Base-by-base conservation (phyloP, 805 yeast genomes). In the Saccharomycopsis lassenensis region DNA sequence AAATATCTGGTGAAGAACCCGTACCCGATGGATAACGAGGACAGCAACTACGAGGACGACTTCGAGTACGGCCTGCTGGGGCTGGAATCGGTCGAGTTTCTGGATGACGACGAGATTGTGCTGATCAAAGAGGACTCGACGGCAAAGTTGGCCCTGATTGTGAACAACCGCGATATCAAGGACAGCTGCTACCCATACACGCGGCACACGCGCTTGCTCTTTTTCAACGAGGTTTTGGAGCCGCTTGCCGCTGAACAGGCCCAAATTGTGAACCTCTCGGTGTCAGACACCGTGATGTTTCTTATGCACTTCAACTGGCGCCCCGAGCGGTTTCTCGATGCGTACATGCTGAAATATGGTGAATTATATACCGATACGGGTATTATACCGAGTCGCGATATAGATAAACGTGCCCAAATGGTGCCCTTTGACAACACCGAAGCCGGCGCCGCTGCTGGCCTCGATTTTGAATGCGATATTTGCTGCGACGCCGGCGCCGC, bases 401-500 rank as follows among this genome's bases (percentile, higher is more conserved):
- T 18, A 19, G n/a, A 7, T 11, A 28, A 7, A 14, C 17, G 7
- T 7, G 25, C 24, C 11, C 7, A 17, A 19, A 7, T 12, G 7
- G 11, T 10, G 7, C n/a, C 32, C 12, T 16, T 29, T 7, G 24
- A 15, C 7, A 7, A 10, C 7, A 8, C 7, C 12, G 7, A 19
- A 11, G 17, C 25, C n/a, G 21, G 10, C 15, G n/a, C 8, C 8
- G 8, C 6, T 14, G 17, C 31, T 17, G 25, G 23, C 21, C 16
- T 36, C 2, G 30, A 37, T 20, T 35, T 26, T 25, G 34, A 37
- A 28, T 44, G 35, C 26, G 39, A 45, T 11, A 75, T 87, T n/a
- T 87, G 95, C 55, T 82, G 84, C 52, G 79, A 77, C 16, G 47
- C 66, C 29, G 82, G 74, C 47, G 19, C 10, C 14, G 18, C 11